Evolutionary conservation across 345 rosid genomes (phyloP).

Genomic region (Pelargonium nanum): DNA sequence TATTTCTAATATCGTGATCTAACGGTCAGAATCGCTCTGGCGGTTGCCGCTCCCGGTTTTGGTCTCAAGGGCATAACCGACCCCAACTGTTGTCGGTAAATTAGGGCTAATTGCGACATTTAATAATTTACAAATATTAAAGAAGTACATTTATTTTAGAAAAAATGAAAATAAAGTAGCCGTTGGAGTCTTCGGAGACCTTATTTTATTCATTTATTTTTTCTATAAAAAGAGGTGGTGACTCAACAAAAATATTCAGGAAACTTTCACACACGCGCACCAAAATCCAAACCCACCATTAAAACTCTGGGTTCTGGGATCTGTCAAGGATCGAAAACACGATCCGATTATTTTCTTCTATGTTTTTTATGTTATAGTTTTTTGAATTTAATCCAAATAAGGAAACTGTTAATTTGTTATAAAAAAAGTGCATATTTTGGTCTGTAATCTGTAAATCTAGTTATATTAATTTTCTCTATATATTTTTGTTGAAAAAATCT

Average conservation of each 20-base stretch:
- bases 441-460: too few relatives aligned
- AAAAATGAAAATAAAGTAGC: slow-evolving; percentile 21
- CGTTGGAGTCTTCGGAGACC: slow-evolving; percentile 22
- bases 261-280: neutral
- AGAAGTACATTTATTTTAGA: neutral
- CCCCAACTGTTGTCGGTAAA: slow-evolving; percentile 45
- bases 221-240: slow-evolving; percentile 33
- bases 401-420: too few relatives aligned
- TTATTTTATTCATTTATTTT: neutral
- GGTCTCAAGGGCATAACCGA: slow-evolving; percentile 25
- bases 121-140: slow-evolving; percentile 4
- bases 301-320: neutral
- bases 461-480: too few relatives aligned
- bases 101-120: slow-evolving; percentile 18
- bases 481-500: neutral
- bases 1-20: slow-evolving; percentile 27
- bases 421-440: neutral
- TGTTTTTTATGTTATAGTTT: neutral
- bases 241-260: neutral
- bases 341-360: neutral
- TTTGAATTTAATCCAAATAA: neutral
- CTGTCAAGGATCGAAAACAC: too few relatives aligned
- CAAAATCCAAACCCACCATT: neutral
- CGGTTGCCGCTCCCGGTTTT: slow-evolving; percentile 65
- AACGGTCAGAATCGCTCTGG: slow-evolving; percentile 32